Percentiles rank a stretch among this genome's conserved stretches.
phyloP scores from a whole-genome alignment of 306 rosid species.

The Cucumis melo region DNA sequence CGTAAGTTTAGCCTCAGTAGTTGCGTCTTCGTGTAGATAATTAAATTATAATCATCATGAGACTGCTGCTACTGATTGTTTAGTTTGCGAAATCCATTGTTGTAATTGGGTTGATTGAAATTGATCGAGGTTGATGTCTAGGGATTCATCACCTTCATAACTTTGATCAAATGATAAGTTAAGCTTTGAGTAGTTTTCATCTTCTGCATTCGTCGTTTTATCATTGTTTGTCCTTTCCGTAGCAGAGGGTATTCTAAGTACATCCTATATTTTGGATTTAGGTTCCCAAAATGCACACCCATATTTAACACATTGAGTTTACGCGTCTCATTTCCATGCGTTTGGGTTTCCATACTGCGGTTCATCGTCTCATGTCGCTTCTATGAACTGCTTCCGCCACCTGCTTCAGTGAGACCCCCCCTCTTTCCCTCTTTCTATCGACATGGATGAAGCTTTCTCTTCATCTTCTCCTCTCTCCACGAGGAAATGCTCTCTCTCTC shows the following conservation, averaged over 20 bases:
- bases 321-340: background rate
- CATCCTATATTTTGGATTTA: background rate
- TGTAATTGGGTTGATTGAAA: background rate
- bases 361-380: background rate
- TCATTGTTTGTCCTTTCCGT: background rate
- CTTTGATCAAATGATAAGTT: background rate
- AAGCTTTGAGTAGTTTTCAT: background rate
- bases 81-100: background rate
- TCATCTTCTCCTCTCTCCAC: background rate
- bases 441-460: background rate
- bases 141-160: background rate
- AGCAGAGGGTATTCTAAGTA: background rate
- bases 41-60: background rate
- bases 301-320: background rate
- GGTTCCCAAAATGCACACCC: background rate
- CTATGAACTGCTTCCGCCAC: too few relatives aligned
- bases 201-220: background rate
- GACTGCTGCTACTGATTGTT: background rate
- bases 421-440: background rate
- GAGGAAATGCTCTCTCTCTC: background rate
- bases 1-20: slow-evolving; percentile 15
- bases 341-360: background rate
- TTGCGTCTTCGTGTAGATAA: background rate
- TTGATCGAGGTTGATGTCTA: background rate
- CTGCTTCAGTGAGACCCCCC: background rate